phyloP scores from a whole-genome alignment of 2,329 filamentous ascomycete species.

The Colletotrichum truncatum region DNA sequence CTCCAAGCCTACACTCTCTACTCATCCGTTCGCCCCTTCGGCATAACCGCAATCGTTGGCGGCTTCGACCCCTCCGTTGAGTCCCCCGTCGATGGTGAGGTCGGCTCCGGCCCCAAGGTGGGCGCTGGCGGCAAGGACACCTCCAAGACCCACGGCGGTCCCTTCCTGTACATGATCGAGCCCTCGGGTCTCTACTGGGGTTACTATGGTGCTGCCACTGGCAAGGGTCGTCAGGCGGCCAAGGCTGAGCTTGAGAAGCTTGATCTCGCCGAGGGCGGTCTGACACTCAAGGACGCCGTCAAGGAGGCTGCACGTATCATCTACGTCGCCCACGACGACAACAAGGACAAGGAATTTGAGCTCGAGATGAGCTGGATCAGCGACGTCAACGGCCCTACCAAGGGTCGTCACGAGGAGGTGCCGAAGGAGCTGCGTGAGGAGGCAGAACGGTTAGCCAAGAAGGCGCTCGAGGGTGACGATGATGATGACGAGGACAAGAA shows the following conservation, averaged over 20 bases:
- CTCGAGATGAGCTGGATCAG: slow-evolving; percentile 99
- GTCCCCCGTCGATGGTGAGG: slow-evolving; percentile 87
- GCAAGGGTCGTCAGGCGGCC: slow-evolving; percentile 94
- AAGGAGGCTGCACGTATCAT: slow-evolving; percentile 98
- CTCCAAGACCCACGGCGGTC: slow-evolving; percentile 83
- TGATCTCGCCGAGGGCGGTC: slow-evolving; percentile 79
- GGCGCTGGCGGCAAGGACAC: slow-evolving; percentile 85
- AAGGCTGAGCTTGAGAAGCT: slow-evolving; percentile 99
- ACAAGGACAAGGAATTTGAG: slow-evolving; percentile 99
- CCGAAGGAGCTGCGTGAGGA: slow-evolving; percentile 91
- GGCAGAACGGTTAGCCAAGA: slow-evolving; percentile 92
- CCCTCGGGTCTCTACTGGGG: slow-evolving; percentile 98
- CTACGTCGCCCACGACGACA: slow-evolving; percentile 97
- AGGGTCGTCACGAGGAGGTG: slow-evolving; percentile 92
- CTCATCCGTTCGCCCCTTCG: slow-evolving; percentile 95
- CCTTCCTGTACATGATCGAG: slow-evolving; percentile 98
- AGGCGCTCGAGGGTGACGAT: slow-evolving; percentile 86
- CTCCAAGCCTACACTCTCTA: slow-evolving; percentile 98
- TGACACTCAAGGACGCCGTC: slow-evolving; percentile 86
- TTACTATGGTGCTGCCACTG: slow-evolving; percentile 97
- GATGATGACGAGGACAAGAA: slow-evolving; percentile 71
- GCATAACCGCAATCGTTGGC: slow-evolving; percentile 92
- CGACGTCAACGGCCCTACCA: slow-evolving; percentile 82
- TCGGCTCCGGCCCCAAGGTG: slow-evolving; percentile 79
- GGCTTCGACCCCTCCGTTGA: slow-evolving; percentile 93